Evolutionary conservation across 2,329 filamentous ascomycete genomes (phyloP), one percentile per base, ranked within the genome.

Genomic region (Phialophora expanda): DNA sequence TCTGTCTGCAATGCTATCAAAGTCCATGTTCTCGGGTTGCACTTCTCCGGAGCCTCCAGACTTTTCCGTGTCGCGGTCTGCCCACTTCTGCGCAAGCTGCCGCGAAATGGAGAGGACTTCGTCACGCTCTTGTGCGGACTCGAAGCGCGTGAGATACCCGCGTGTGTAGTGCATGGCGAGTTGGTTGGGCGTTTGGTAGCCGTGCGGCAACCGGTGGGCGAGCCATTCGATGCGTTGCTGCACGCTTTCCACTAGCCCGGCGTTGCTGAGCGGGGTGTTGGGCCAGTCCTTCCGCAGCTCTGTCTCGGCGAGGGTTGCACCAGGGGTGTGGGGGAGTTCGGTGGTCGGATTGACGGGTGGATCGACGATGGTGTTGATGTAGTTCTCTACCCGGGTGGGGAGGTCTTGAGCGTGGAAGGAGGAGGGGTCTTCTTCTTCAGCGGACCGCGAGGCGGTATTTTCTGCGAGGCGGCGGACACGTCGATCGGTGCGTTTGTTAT

Each of bases 211-310:
- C 14, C 70, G 67, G 28, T 72, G 69, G 17, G 71, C 70, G 17
- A 72, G 68, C 69, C 68, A 72, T 44, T 71, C 65, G 38, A 73
- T 69, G 51, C 71, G 66, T 44, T 73, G 70, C 55, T 71, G 67
- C 24, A 73, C 66, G 22, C 64, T 66, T 41, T 71, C 69, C 26
- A 65, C 66, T 34, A 72, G 24, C 8, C 69, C 68, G 5, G 68
- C 65, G 24, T 41, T 54, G n/a, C 63, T 62, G 14, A 71, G 62
- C 1, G 71, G 70, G 12, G 69, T 72, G 64, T 71, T 69, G 9
- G 71, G 71, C 71, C 71, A 73, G 61, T 73, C 71, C 11, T 62
- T 62, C 51, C 66, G 70, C 26, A 73, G 58, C 17, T 64, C 59
- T 17, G 69, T 63, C 26, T 69, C 46, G 4, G 66, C 66, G 38